Evolutionary conservation across 2,329 filamentous ascomycete species (phyloP).

Genomic region (Diaporthe sp.): DNA sequence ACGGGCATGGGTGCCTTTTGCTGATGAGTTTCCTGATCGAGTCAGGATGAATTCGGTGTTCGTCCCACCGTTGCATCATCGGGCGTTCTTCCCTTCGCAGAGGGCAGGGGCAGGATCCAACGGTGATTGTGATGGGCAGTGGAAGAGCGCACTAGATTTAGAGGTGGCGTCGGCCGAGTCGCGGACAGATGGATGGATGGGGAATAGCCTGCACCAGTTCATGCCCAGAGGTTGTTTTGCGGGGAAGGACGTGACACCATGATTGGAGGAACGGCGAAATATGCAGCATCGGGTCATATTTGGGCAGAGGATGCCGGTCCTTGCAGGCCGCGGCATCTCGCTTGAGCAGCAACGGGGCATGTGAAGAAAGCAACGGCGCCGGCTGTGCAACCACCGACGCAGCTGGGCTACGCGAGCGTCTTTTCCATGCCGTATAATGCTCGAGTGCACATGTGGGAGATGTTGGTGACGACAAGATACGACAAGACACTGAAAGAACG

Average conservation of each 20-base stretch:
- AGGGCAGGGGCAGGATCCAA: neutral
- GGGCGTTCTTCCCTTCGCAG: neutral
- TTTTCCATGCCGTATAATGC: neutral
- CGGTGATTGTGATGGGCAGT: neutral
- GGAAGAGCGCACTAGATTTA: neutral
- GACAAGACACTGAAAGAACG: no score
- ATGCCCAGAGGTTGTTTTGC: constrained; percentile 8
- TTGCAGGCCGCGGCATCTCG: constrained; percentile 13
- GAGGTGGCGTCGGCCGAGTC: constrained; percentile 22
- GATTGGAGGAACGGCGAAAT: neutral
- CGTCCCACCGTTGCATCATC: constrained; percentile 2
- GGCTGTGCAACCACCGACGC: neutral
- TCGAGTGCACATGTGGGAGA: no score
- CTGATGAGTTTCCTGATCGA: constrained; percentile 25
- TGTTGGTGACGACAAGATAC: neutral
- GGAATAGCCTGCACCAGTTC: constrained; percentile 8
- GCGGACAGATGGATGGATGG: constrained; percentile 20
- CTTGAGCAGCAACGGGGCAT: neutral
- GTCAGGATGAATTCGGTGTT: neutral
- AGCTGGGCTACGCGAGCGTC: neutral
- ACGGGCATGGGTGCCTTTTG: constrained; percentile 8
- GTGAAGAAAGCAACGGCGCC: neutral
- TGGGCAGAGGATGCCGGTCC: neutral
- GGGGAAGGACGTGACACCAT: constrained; percentile 12
- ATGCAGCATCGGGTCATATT: neutral